Conservation (phyloP, 2,329 filamentous ascomycete genomes). For the Dactylellina sp. region DNA sequence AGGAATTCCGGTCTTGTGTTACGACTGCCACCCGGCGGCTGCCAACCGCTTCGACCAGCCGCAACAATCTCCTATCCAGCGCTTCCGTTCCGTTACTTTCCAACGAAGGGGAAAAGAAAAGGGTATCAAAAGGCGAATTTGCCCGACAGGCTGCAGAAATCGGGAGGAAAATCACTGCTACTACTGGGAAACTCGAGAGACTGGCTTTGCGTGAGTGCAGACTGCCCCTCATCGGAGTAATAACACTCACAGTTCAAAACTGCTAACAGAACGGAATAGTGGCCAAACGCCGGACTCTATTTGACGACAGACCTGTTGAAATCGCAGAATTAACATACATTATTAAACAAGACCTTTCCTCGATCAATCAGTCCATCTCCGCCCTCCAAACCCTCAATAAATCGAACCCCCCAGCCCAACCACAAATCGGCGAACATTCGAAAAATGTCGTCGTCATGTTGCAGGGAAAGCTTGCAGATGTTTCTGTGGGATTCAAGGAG, state of each 20-base stretch:
- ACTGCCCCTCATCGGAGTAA: no score
- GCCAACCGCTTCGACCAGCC: constrained; percentile 79
- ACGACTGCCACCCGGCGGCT: constrained; percentile 74
- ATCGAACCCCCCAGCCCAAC: constrained; percentile 68
- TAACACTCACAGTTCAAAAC: constrained; percentile 23
- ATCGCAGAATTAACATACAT: constrained; percentile 97
- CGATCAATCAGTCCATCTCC: constrained; percentile 86
- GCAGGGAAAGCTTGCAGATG: constrained; percentile 90
- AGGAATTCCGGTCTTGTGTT: constrained; percentile 88
- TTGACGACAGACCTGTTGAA: constrained; percentile 95
- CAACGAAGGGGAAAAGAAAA: constrained; percentile 68
- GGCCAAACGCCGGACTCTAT: constrained; percentile 95
- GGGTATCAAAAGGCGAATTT: constrained; percentile 84
- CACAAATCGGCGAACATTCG: constrained; percentile 95
- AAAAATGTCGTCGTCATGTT: constrained; percentile 95
- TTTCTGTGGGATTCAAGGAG: constrained; percentile 95
- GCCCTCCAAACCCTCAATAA: constrained; percentile 83
- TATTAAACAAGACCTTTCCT: constrained; percentile 95
- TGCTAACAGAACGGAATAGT: constrained; percentile 67
- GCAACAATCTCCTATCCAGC: constrained; percentile 84
- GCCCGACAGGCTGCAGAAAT: constrained; percentile 91
- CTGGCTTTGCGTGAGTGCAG: constrained; percentile 78
- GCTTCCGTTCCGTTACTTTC: constrained; percentile 77
- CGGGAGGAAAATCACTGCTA: constrained; percentile 87
- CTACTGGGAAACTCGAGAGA: constrained; percentile 94